Percentiles rank a stretch among this genome's conserved stretches.
These are phyloP conservation scores for Daldinia sp. DNA, from an alignment of 2,329 filamentous ascomycete species.

Conservation along the genomic window DNA sequence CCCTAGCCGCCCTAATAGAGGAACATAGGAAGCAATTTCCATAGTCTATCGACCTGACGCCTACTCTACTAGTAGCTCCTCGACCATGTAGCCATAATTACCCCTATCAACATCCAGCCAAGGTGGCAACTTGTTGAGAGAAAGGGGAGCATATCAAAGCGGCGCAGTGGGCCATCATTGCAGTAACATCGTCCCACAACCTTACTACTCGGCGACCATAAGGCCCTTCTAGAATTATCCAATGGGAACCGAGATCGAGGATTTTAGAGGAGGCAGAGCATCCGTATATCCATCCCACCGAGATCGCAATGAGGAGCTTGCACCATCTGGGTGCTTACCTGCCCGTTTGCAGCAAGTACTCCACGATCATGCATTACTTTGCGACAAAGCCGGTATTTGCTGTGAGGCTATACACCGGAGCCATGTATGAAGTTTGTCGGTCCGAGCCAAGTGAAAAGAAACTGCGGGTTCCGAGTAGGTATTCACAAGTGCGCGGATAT, in stretches of 20 bases:
- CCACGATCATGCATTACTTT: slow-evolving; percentile 1
- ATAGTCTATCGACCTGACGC: not conserved
- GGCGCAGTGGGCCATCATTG: slow-evolving; percentile 25
- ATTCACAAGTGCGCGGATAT: slow-evolving; percentile 10
- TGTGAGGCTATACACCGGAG: slow-evolving; percentile 22
- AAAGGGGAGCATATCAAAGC: slow-evolving; percentile 22
- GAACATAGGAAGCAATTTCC: slow-evolving; percentile 3
- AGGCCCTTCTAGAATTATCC: slow-evolving; percentile 8
- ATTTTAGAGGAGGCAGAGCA: slow-evolving; percentile 28
- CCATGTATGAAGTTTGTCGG: slow-evolving; percentile 5
- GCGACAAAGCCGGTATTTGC: not conserved
- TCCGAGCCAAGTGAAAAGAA: not conserved
- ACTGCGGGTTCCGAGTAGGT: not conserved
- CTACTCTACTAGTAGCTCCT: slow-evolving; percentile 3
- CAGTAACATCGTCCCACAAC: slow-evolving; percentile 3
- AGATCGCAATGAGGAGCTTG: slow-evolving; percentile 7
- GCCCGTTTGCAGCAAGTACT: slow-evolving; percentile 16
- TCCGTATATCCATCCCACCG: slow-evolving; percentile 13
- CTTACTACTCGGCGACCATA: not conserved
- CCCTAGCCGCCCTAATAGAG: not conserved
- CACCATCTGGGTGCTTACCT: slow-evolving; percentile 16
- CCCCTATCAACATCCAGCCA: slow-evolving; percentile 4
- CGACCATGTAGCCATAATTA: slow-evolving; percentile 11
- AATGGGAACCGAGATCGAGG: slow-evolving; percentile 20
- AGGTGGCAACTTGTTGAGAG: slow-evolving; percentile 17